phyloP scores from a whole-genome alignment of 2,329 filamentous ascomycete genomes.

The Oidium heveae region DNA sequence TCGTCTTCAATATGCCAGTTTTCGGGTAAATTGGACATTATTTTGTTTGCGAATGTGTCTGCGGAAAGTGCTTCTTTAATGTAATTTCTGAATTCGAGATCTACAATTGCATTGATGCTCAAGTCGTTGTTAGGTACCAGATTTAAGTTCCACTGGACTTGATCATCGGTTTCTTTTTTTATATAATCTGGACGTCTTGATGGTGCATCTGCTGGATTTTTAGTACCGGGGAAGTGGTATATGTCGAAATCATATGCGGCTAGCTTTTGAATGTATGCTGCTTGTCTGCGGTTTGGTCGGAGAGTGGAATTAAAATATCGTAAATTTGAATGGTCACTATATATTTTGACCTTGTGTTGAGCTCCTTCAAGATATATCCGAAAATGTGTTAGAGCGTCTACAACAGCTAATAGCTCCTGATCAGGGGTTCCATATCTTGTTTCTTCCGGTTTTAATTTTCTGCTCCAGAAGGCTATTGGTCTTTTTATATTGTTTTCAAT shows the following conservation, averaged over 20 bases:
- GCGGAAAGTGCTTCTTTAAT: neutral
- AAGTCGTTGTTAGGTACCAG: neutral
- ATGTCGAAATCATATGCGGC: neutral
- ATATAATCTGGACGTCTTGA: neutral
- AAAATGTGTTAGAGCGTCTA: too few relatives aligned
- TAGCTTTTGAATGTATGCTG: neutral
- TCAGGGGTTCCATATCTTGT: too few relatives aligned
- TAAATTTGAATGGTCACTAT: too few relatives aligned
- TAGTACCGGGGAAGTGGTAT: neutral
- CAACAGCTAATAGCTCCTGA: too few relatives aligned
- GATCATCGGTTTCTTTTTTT: neutral
- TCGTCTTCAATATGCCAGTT: too few relatives aligned
- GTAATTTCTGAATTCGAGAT: neutral
- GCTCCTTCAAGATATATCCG: too few relatives aligned
- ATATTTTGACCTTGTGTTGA: too few relatives aligned
- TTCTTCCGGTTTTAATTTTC: too few relatives aligned
- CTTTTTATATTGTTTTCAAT: too few relatives aligned
- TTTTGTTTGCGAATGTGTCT: neutral
- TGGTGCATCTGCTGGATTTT: neutral
- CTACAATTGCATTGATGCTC: neutral
- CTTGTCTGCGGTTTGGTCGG: neutral
- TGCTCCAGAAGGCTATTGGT: too few relatives aligned
- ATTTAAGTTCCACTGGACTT: neutral
- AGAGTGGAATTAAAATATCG: neutral
- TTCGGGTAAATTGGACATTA: neutral